Percentiles rank a stretch among this genome's conserved stretches.
These are phyloP conservation scores for Lenwebbia sp. DNA, from an alignment of 345 rosid genomes.

Conservation along the genomic window DNA sequence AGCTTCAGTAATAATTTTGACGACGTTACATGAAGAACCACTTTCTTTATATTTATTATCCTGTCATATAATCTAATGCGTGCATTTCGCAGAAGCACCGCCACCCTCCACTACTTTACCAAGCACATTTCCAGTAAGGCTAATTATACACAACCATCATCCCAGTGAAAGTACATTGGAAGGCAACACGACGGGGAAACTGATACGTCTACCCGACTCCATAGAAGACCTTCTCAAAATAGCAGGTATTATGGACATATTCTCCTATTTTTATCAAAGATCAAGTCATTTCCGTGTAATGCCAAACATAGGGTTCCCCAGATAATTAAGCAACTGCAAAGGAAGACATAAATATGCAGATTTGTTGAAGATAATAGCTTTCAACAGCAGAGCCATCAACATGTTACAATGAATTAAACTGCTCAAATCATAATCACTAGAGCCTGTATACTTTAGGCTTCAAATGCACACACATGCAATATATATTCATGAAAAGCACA, in stretches of 20 bases:
- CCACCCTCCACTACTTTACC: constrained; percentile 10
- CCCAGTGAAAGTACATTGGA: constrained; percentile 32
- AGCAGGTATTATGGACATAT: constrained; percentile 46
- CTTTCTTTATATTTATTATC: neutral
- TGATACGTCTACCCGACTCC: constrained; percentile 62
- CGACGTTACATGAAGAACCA: neutral
- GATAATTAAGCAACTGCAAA: neutral
- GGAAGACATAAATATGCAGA: neutral
- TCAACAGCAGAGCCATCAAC: neutral
- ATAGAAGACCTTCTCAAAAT: constrained; percentile 49
- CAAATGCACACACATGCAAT: neutral
- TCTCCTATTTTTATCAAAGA: neutral
- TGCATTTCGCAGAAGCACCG: constrained; percentile 26
- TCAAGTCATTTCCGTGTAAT: neutral
- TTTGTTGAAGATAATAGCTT: neutral
- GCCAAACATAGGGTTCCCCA: neutral
- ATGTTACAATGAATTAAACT: neutral
- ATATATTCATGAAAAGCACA: neutral
- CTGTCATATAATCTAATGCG: neutral
- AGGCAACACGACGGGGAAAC: constrained; percentile 37
- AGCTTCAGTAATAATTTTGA: neutral
- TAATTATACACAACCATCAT: constrained; percentile 62
- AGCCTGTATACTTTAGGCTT: neutral
- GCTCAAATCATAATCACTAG: neutral
- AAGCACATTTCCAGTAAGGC: constrained; percentile 31